Evolutionary conservation across 148 eudicot genomes (phyloP).

Genomic region (Amaranthus palmeri): DNA sequence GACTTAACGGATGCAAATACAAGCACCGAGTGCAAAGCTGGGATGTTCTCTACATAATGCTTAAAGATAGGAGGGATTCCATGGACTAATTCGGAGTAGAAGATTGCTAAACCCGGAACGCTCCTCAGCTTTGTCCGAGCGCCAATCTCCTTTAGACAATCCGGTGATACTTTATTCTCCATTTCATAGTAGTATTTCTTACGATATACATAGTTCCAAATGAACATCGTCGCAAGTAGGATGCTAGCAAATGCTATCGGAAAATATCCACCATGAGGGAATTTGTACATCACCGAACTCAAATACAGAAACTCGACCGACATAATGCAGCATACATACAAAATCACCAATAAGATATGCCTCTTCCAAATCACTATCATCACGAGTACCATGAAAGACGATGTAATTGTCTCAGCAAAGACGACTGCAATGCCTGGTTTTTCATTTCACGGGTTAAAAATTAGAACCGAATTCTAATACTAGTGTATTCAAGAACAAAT

Average conservation of each 20-base stretch:
- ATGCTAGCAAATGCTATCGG: constrained; percentile 49
- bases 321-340: constrained; percentile 39
- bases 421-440: constrained; percentile 65
- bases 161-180: constrained; percentile 52
- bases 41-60: constrained; percentile 61
- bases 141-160: constrained; percentile 39
- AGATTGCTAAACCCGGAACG: constrained; percentile 58
- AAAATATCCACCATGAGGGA: constrained; percentile 62
- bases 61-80: constrained; percentile 81
- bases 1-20: constrained; percentile 64
- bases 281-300: constrained; percentile 66
- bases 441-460: background rate
- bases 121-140: constrained; percentile 24
- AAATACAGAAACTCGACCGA: constrained; percentile 43
- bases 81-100: constrained; percentile 75
- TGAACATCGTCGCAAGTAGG: constrained; percentile 48
- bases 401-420: constrained; percentile 59
- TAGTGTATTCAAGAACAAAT: background rate
- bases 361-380: constrained; percentile 72
- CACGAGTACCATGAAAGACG: constrained; percentile 43
- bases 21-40: constrained; percentile 53
- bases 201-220: constrained; percentile 56
- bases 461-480: background rate
- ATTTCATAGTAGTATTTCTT: constrained; percentile 61
- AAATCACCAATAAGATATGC: constrained; percentile 29